Conservation (phyloP, 306 rosid species). For the Oemleria cerasiformis region DNA sequence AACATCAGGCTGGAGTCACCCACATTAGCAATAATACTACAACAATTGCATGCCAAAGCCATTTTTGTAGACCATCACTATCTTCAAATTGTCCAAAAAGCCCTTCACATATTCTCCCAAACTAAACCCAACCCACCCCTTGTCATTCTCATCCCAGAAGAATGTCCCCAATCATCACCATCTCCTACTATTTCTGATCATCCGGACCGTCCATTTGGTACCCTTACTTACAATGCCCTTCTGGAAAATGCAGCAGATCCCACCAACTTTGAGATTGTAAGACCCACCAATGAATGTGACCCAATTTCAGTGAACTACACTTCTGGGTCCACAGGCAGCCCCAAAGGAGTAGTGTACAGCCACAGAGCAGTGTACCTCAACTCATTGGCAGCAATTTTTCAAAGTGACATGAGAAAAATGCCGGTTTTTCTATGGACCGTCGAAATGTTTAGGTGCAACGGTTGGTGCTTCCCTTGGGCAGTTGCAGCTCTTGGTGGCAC, state of each 20-base stretch:
- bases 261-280: conserved; percentile 33
- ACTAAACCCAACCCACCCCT: conserved; percentile 45
- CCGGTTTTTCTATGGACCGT: conserved; percentile 85
- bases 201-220: conserved; percentile 29
- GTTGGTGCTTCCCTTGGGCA: conserved; percentile 87
- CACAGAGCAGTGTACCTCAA: conserved; percentile 69
- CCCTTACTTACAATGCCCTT: conserved; percentile 39
- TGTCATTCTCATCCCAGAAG: conserved; percentile 46
- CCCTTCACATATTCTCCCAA: conserved; percentile 30
- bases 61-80: conserved; percentile 57
- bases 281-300: conserved; percentile 42
- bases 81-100: conserved; percentile 42
- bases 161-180: conserved; percentile 21
- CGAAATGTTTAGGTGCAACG: conserved; percentile 93
- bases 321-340: conserved; percentile 80
- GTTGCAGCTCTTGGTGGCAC: conserved; percentile 77
- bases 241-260: conserved; percentile 26
- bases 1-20: conserved; percentile 51
- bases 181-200: not conserved
- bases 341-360: conserved; percentile 77
- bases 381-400: conserved; percentile 52
- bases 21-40: conserved; percentile 46
- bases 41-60: conserved; percentile 54
- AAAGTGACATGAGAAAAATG: conserved; percentile 33
- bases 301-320: conserved; percentile 81